Evolutionary conservation across 345 rosid genomes (phyloP), one percentile per base, ranked within the genome.

Genomic region (Pistacia atlantica): DNA sequence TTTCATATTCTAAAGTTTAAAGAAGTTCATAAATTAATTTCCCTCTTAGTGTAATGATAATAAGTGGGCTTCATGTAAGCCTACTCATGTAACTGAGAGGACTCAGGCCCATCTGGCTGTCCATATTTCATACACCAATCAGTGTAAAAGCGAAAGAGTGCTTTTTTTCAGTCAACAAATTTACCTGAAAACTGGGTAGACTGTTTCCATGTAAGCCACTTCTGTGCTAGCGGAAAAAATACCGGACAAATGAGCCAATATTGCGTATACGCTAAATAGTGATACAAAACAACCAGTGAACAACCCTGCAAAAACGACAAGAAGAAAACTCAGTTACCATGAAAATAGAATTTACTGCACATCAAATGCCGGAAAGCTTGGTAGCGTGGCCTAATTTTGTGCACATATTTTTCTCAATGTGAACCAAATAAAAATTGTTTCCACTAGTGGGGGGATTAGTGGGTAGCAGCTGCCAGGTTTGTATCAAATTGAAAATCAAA

Each of bases 151-250:
- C 8, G 46, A 42, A 42, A 42, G 9, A 7, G 8, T 42, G 46
- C 9, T 42, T 42, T 42, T 5, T 1, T 42, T 42, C 8, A 5
- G 46, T 5, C 0, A 42, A 42, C 8, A 0, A 42, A 42, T 6
- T 7, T 42, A 95, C 99, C 99, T 96, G 93, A 96, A 96, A 86
- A 91, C 91, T 35, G 99, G 98, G 80, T 92, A 93, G 71, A 93
- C 90, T 31, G 89, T 96, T 74, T 96, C 99, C 82, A 96, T 76
- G 62, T 91, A 93, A 14, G 87, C 81, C 18, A 80, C 65, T 75
- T 84, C 87, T 22, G 77, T 78, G 75, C 69, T 79, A 51, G 95
- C 69, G 5, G 89, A 81, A 78, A 93, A 92, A 51, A 92, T 74
- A 33, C 99, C 97, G 28, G 97, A 82, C 16, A 93, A 70, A 78